A percentile compares a stretch with the other conserved stretches of the same genome.
phyloP scores from a whole-genome alignment of 345 rosid genomes.

The Salix viminalis region DNA sequence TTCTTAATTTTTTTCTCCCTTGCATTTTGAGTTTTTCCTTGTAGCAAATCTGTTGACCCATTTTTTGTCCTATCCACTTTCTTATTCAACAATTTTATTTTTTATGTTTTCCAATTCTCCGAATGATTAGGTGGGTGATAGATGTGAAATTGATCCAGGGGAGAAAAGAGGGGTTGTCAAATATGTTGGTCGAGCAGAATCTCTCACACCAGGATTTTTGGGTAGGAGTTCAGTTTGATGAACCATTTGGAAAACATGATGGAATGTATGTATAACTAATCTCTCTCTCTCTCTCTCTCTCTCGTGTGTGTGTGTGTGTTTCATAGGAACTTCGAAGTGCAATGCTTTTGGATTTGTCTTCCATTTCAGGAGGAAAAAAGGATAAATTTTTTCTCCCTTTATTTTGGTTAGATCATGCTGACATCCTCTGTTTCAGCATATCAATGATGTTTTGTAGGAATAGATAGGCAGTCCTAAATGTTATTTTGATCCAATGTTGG shows the following conservation, averaged over 20 bases:
- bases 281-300: neutral
- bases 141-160: constrained; percentile 93
- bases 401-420: too few relatives aligned
- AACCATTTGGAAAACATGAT: constrained; percentile 93
- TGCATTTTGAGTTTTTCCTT: too few relatives aligned
- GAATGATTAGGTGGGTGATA: constrained; percentile 59
- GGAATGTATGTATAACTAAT: constrained; percentile 56
- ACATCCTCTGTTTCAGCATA: too few relatives aligned
- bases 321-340: neutral
- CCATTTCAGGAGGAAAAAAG: too few relatives aligned
- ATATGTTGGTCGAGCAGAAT: constrained; percentile 73
- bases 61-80: neutral
- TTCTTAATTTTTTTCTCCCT: too few relatives aligned
- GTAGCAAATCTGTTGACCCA: neutral
- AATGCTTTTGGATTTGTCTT: too few relatives aligned
- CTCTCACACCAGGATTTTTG: constrained; percentile 78
- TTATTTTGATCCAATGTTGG: too few relatives aligned
- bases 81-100: neutral
- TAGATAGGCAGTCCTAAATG: too few relatives aligned
- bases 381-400: too few relatives aligned
- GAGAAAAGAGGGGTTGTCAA: constrained; percentile 86
- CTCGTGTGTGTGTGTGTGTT: neutral
- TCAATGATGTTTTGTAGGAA: too few relatives aligned
- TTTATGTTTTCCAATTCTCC: neutral
- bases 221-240: constrained; percentile 93